Conservation (phyloP, 2,329 filamentous ascomycete genomes). For the Penicillium verrucosum region DNA sequence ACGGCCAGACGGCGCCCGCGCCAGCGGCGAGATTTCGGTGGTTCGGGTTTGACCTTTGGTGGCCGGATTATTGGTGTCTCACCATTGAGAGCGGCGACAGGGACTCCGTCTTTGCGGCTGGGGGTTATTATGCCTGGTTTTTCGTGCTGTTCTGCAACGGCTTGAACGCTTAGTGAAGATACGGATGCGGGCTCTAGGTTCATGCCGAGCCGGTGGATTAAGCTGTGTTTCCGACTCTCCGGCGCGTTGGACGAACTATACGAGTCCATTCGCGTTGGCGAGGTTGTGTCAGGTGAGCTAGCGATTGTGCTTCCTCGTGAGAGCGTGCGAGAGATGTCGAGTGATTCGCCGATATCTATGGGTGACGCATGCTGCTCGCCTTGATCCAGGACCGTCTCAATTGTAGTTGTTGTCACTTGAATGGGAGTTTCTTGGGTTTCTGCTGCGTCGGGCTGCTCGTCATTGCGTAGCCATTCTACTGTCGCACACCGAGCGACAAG, state of each 20-base stretch:
- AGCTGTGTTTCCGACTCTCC: slow-evolving; percentile 19
- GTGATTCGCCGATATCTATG: slow-evolving; percentile 21
- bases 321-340: slow-evolving; percentile 40
- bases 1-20: slow-evolving; percentile 37
- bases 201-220: slow-evolving; percentile 57
- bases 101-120: slow-evolving; percentile 53
- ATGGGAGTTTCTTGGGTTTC: slow-evolving; percentile 14
- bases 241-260: slow-evolving; percentile 22
- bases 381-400: slow-evolving; percentile 21
- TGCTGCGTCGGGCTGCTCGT: slow-evolving; percentile 21
- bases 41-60: slow-evolving; percentile 39
- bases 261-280: slow-evolving; percentile 36
- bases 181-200: slow-evolving; percentile 65
- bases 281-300: slow-evolving; percentile 48
- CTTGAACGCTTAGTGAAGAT: slow-evolving; percentile 71
- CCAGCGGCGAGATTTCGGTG: slow-evolving; percentile 44
- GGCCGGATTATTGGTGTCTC: slow-evolving; percentile 17
- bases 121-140: slow-evolving; percentile 80
- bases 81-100: slow-evolving; percentile 19
- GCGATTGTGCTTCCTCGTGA: slow-evolving; percentile 28
- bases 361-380: slow-evolving; percentile 15
- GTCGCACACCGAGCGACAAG: slow-evolving; percentile 47
- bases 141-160: slow-evolving; percentile 76
- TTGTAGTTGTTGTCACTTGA: slow-evolving; percentile 12
- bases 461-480: slow-evolving; percentile 46